Base-by-base conservation (phyloP, 202 grass and related monocot species). In the Musa balbisiana region DNA sequence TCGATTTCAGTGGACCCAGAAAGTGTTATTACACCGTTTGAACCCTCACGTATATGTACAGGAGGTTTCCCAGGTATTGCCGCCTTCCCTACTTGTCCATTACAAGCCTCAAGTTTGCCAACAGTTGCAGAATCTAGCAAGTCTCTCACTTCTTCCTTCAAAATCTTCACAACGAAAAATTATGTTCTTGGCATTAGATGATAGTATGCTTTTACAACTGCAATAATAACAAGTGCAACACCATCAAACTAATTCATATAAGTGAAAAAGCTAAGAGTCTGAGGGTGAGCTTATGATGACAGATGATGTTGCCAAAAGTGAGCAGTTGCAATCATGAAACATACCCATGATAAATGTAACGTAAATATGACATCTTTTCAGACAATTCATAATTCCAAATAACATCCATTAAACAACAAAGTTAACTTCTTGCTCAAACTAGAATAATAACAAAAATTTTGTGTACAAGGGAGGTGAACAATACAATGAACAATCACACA, bases 131-230 rank as follows among this genome's bases (percentile, higher is more conserved):
- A 73, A 71, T 95, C 96, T 59, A 99, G 80, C 75, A 99, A 82
- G 77, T 99, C 96, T 79, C 91, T 89, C 51, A 99, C 91, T 85
- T 99, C 96, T 92, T 99, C 95, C 84, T 99, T 99, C 76, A 99
- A 73, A 80, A 99, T 99, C 95, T 99, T 71, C 59, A 58, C 26
- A 88, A 50, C 63, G 2, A 62, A 43, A 43, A 43, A 43, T 43
- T 43, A 43, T 43, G 33, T 11, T 13, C 49, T 73, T 43, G 62
- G 71, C 71, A 79, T 56, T 15, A 49, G 25, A 55, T 24, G 64
- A 71, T 49, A 70, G 49, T 43, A 19, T 19, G 9, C 51, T n/a
- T 23, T 51, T 13, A 21, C 0, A 70, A 8, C 4, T 43, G 33
- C 33, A 43, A 43, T 43, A 43, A 8, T 43, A 43, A 43, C 33